These are phyloP conservation scores for Gossypium turneri DNA, from an alignment of 345 rosid genomes.

Conservation along the genomic window DNA sequence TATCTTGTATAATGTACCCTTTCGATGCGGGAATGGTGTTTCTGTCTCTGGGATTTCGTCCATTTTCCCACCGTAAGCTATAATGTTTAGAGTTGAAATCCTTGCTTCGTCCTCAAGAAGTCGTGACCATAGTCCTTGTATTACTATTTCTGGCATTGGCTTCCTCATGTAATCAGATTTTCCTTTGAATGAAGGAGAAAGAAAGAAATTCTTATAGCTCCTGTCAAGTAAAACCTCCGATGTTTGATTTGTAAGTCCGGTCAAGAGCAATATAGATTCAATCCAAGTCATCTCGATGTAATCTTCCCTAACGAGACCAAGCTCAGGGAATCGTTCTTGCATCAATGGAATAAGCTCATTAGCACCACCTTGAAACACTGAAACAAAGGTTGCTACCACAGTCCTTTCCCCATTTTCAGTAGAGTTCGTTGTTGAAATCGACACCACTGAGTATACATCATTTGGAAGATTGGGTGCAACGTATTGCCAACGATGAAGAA, in stretches of 20 bases:
- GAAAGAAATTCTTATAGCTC: neutral
- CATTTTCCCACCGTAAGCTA: conserved; percentile 5
- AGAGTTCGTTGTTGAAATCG: neutral
- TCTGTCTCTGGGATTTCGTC: conserved; percentile 1
- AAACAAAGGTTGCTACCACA: neutral
- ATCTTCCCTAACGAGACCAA: neutral
- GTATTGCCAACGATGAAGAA: conserved; percentile 6
- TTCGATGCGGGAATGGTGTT: conserved; percentile 9
- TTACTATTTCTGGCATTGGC: neutral
- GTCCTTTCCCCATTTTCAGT: neutral
- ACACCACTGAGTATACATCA: neutral
- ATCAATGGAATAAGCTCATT: neutral
- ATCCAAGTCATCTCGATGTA: conserved; percentile 2
- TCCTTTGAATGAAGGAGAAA: neutral
- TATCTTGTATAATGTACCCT: neutral
- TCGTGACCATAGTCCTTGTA: neutral
- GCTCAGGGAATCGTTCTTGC: conserved; percentile 11
- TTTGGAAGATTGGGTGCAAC: conserved; percentile 1
- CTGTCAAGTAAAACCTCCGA: neutral
- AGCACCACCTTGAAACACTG: neutral
- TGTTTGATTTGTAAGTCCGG: neutral
- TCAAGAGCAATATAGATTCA: neutral
- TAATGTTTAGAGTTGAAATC: neutral
- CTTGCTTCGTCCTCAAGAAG: neutral
- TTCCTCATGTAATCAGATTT: conserved; percentile 5